Percentiles rank a stretch among this genome's conserved stretches.
phyloP scores from a whole-genome alignment of 2,329 filamentous ascomycete species.

The Rugonectria rugulosa region DNA sequence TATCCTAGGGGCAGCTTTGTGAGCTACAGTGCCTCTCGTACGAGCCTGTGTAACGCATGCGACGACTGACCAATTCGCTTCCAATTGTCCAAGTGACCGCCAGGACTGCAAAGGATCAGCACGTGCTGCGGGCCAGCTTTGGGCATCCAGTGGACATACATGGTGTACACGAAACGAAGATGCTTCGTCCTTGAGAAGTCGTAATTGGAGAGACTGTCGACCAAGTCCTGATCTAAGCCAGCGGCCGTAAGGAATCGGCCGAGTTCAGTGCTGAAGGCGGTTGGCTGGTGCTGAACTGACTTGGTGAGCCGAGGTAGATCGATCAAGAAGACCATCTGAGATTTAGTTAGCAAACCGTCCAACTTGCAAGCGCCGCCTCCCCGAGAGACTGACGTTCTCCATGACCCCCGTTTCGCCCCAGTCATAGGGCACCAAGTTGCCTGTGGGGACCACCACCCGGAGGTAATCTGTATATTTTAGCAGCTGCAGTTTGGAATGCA shows the following conservation, averaged over 20 bases:
- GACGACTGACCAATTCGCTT: slow-evolving; percentile 42
- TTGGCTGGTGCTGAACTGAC: slow-evolving; percentile 42
- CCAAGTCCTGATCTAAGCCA: slow-evolving; percentile 68
- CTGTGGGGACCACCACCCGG: slow-evolving; percentile 84
- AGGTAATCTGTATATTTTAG: slow-evolving; percentile 79
- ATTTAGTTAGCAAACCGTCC: slow-evolving; percentile 32
- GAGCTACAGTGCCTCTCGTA: slow-evolving; percentile 29
- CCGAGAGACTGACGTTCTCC: slow-evolving; percentile 72
- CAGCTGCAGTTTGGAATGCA: slow-evolving; percentile 95
- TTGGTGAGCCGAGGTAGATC: slow-evolving; percentile 75
- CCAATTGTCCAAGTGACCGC: slow-evolving; percentile 43
- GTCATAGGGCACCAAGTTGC: slow-evolving; percentile 85
- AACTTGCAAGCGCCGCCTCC: slow-evolving; percentile 24
- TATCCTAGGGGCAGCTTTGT: slow-evolving; percentile 62
- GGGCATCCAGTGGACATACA: slow-evolving; percentile 59
- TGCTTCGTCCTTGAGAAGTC: slow-evolving; percentile 78
- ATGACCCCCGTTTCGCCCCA: slow-evolving; percentile 87
- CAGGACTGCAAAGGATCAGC: slow-evolving; percentile 42
- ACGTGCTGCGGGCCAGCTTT: slow-evolving; percentile 14
- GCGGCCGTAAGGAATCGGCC: slow-evolving; percentile 73
- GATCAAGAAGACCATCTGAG: slow-evolving; percentile 83
- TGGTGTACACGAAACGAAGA: slow-evolving; percentile 84
- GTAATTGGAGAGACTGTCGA: slow-evolving; percentile 76
- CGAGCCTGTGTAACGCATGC: slow-evolving; percentile 17
- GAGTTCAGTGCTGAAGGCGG: slow-evolving; percentile 73